Percentiles rank a stretch among this genome's conserved stretches.
Evolutionary conservation across 1,139 yeast species (phyloP).

Genomic region (Nadsonia commutata): DNA sequence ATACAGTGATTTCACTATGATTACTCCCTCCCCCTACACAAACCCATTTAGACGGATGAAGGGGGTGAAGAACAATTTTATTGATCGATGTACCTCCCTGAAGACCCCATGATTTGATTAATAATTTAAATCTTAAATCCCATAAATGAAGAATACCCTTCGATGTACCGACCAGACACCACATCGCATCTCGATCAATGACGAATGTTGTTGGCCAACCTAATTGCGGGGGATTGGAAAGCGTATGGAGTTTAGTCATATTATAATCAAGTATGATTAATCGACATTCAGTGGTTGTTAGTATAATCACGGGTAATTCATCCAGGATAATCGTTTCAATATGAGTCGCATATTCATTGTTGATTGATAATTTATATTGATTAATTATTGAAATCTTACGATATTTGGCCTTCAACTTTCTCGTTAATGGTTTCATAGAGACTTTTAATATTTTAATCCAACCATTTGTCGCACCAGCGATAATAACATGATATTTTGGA

Average conservation of each 20-base stretch:
- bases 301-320: constrained; percentile 20
- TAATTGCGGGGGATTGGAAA: constrained; percentile 45
- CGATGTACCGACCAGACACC: constrained; percentile 65
- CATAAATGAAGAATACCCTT: constrained; percentile 63
- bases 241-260: constrained; percentile 31
- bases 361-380: constrained; percentile 3
- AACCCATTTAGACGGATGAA: constrained; percentile 28
- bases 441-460: constrained; percentile 13
- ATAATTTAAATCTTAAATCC: constrained; percentile 59
- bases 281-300: constrained; percentile 40
- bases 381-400: constrained; percentile 3
- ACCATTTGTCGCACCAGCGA: constrained; percentile 20
- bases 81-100: constrained; percentile 34
- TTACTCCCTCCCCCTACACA: constrained; percentile 55
- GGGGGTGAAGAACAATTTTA: constrained; percentile 31
- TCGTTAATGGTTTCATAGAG: not conserved
- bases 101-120: constrained; percentile 49
- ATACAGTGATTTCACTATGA: constrained; percentile 42
- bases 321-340: constrained; percentile 27
- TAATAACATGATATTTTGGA: constrained; percentile 38
- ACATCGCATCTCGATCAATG: constrained; percentile 36
- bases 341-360: constrained; percentile 29
- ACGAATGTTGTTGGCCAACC: constrained; percentile 54
- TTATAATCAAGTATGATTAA: constrained; percentile 46
- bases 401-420: constrained; percentile 7